Percentiles rank a stretch among this genome's conserved stretches.
These are phyloP conservation scores for Exophiala sp. DNA, from an alignment of 2,329 filamentous ascomycete genomes.

Conservation along the genomic window DNA sequence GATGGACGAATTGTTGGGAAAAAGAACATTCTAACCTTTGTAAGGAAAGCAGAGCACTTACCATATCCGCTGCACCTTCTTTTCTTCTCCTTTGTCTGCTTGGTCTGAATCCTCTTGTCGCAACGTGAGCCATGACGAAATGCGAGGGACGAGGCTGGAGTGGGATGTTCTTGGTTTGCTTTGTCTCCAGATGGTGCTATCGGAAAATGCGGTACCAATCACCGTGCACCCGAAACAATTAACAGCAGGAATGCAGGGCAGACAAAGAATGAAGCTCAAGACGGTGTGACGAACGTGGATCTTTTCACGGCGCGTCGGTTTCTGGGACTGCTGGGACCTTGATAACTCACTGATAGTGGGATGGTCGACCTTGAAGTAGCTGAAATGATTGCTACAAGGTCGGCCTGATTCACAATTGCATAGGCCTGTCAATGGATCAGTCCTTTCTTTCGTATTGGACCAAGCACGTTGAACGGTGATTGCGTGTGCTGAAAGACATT, in stretches of 20 bases:
- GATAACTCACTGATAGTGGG: neutral
- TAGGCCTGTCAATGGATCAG: constrained; percentile 6
- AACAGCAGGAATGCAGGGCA: constrained; percentile 29
- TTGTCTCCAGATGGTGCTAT: constrained; percentile 32
- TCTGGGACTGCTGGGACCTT: constrained; percentile 2
- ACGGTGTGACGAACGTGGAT: constrained; percentile 9
- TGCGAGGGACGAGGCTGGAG: constrained; percentile 16
- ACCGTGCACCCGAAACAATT: constrained; percentile 35
- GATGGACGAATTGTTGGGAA: constrained; percentile 17
- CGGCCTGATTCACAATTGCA: constrained; percentile 11
- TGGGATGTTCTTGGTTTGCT: constrained; percentile 31
- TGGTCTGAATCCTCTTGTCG: constrained; percentile 7
- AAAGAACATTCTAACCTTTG: constrained; percentile 15
- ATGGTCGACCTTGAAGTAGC: neutral
- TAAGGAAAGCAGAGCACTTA: constrained; percentile 13
- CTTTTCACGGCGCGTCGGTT: constrained; percentile 4
- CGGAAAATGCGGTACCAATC: constrained; percentile 33
- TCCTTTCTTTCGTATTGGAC: neutral
- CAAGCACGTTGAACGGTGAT: neutral
- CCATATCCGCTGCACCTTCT: constrained; percentile 6
- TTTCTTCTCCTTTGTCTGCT: constrained; percentile 9
- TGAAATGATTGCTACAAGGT: neutral
- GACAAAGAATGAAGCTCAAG: constrained; percentile 27
- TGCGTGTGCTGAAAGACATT: neutral
- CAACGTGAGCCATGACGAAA: constrained; percentile 8